Conservation (phyloP, 345 rosid species). For the Geranium brycei region DNA sequence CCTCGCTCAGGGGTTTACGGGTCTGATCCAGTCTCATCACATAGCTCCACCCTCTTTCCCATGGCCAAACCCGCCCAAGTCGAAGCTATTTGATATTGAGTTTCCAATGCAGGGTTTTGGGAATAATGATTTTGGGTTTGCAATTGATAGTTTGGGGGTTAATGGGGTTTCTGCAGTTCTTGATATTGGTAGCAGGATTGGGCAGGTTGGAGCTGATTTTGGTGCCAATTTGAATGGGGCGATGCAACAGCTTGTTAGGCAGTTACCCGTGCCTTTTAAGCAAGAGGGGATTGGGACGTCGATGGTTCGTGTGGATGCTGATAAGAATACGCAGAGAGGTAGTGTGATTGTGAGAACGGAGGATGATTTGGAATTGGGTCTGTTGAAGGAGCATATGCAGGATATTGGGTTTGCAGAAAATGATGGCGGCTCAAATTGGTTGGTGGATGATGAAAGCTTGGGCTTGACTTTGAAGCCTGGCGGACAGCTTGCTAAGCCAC, state of each 20-base stretch:
- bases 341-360: constrained; percentile 16
- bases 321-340: constrained; percentile 15
- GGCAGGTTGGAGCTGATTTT: constrained; percentile 76
- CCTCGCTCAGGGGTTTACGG: constrained; percentile 77
- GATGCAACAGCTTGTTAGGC: constrained; percentile 72
- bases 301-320: constrained; percentile 16
- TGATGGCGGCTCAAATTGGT: constrained; percentile 19
- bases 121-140: constrained; percentile 29
- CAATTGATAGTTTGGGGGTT: constrained; percentile 18
- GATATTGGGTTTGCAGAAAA: constrained; percentile 28
- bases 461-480: constrained; percentile 39
- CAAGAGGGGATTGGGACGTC: constrained; percentile 34
- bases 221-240: constrained; percentile 63
- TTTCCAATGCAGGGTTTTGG: constrained; percentile 37
- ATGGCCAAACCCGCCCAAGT: constrained; percentile 49
- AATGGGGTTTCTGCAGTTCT: constrained; percentile 57
- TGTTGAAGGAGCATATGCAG: constrained; percentile 33
- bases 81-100: constrained; percentile 64
- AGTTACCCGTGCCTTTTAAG: constrained; percentile 54
- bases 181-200: constrained; percentile 63
- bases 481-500: constrained; percentile 48
- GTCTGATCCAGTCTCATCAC: constrained; percentile 60
- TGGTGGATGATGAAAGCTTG: constrained; percentile 36
- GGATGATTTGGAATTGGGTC: constrained; percentile 20
- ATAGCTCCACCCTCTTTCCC: constrained; percentile 56